phyloP scores from a whole-genome alignment of 1,284 basidiomycete genomes.

The Cryptococcus deneoformans region DNA sequence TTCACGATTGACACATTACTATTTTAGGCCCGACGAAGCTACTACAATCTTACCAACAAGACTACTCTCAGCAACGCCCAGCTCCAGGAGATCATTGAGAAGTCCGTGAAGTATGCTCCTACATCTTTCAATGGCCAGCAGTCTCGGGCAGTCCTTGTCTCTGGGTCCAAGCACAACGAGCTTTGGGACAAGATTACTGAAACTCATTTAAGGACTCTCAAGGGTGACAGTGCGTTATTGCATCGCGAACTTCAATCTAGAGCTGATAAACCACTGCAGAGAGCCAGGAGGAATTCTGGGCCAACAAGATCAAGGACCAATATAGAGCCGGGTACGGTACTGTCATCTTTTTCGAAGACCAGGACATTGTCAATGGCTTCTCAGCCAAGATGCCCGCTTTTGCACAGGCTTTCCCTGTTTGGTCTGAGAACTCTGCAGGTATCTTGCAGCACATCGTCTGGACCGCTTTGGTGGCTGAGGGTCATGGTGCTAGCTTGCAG shows the following conservation, averaged over 20 bases:
- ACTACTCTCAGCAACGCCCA: conserved; percentile 45
- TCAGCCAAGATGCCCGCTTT: conserved; percentile 46
- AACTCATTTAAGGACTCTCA: conserved; percentile 25
- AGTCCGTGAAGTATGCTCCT: conserved; percentile 51
- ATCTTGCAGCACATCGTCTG: conserved; percentile 52
- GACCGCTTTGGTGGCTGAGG: conserved; percentile 52
- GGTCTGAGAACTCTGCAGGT: conserved; percentile 33
- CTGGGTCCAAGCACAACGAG: conserved; percentile 48
- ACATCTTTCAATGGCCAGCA: conserved; percentile 53
- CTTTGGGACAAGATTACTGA: conserved; percentile 50
- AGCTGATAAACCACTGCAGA: conserved; percentile 4
- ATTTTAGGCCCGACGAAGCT: conserved; percentile 64
- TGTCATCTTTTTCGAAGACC: conserved; percentile 54
- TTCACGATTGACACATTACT: conserved; percentile 49
- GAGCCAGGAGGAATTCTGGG: conserved; percentile 11
- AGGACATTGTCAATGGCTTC: conserved; percentile 49
- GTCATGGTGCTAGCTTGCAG: conserved; percentile 53
- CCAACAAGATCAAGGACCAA: conserved; percentile 33
- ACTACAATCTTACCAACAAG: conserved; percentile 50
- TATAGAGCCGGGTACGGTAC: conserved; percentile 52
- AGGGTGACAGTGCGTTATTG: conserved; percentile 21
- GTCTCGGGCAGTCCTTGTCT: conserved; percentile 51
- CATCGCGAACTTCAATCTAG: neutral
- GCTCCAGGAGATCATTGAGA: conserved; percentile 49
- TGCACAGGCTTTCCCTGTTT: conserved; percentile 30